Evolutionary conservation across 1,284 basidiomycete species (phyloP), one percentile per base, ranked within the genome.

Genomic region (Coniferiporia sulphurascens): DNA sequence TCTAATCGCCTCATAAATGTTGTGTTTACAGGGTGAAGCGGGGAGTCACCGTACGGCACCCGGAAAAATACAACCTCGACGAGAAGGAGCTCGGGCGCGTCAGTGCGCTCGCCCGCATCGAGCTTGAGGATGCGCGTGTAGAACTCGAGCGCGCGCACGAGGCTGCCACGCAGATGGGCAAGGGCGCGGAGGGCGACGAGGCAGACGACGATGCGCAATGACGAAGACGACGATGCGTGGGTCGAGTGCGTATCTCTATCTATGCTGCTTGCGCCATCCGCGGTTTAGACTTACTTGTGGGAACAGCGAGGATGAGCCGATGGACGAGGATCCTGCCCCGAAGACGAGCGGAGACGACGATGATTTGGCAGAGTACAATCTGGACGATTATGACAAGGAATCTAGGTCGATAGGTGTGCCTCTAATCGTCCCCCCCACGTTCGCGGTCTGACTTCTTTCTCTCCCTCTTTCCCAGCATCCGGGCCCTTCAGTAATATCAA

Each of bases 401-500:
- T 83, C 82, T 48, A 80, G 78, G 60, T 76, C 84, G 58, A 78
- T 81, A 45, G 80, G 90, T 83, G 63, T 75, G 75, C 48, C 22
- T 36, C 15, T 27, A 27, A 50, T 41, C 35, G 50, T 36, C 19
- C 38, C 10, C 10, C 21, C 27, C 21, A 5, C 27, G 27, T 5
- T 27, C 32, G 21, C 7, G 32, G 4, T 7, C 54, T 7, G 35
- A 15, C 59, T 58, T 27, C 55, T 62, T 52, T 27, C 5, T 27
- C 27, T 66, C 17, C 61, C 43, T 15, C 34, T 50, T 4, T 45
- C 17, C 15, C 63, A 92, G 91, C 82, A 38, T 78, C 84, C 70
- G 95, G 95, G 15, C 91, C 93, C 8, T 98, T 99, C 75, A 93
- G 89, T 72, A 97, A 94, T 70, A 93, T 99, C 74, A 97, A 97